Percentiles rank a stretch among this genome's conserved stretches.
Evolutionary conservation across 2,329 filamentous ascomycete genomes (phyloP).

Genomic region (Blastomyces silverae): DNA sequence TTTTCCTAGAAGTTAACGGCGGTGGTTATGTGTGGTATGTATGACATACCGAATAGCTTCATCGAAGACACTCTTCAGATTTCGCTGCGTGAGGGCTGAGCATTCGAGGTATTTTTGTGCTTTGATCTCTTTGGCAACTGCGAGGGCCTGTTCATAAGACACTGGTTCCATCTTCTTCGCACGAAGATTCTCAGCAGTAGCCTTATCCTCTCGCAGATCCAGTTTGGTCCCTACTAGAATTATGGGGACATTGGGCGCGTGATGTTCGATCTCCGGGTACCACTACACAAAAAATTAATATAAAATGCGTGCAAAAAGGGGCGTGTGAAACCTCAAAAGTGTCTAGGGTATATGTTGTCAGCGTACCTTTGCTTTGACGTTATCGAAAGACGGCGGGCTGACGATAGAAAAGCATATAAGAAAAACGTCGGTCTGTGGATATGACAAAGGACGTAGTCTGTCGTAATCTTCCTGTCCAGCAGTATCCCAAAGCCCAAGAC

Average conservation of each 20-base stretch:
- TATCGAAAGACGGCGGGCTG: conserved; percentile 95
- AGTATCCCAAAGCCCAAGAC: conserved; percentile 95
- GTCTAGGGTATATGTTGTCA: conserved; percentile 8
- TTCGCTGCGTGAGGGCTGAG: conserved; percentile 91
- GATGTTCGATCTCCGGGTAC: conserved; percentile 96
- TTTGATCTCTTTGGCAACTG: conserved; percentile 86
- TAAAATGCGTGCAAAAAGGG: neutral
- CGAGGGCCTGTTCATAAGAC: conserved; percentile 82
- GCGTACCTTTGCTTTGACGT: conserved; percentile 93
- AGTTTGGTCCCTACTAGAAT: conserved; percentile 97
- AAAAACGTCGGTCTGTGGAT: conserved; percentile 97
- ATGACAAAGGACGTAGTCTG: conserved; percentile 85
- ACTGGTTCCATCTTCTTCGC: conserved; percentile 97
- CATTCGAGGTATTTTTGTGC: conserved; percentile 98
- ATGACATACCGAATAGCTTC: conserved; percentile 83
- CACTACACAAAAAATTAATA: conserved; percentile 54
- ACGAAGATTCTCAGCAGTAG: conserved; percentile 72
- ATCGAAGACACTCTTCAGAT: conserved; percentile 97
- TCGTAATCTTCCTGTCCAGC: conserved; percentile 99
- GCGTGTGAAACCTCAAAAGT: neutral
- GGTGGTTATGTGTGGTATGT: neutral
- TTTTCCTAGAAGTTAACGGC: neutral
- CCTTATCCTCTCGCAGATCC: conserved; percentile 82
- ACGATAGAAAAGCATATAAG: conserved; percentile 98
- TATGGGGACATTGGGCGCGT: conserved; percentile 90